phyloP scores from a whole-genome alignment of 2,329 filamentous ascomycete genomes.

The Huntiella moniliformis region DNA sequence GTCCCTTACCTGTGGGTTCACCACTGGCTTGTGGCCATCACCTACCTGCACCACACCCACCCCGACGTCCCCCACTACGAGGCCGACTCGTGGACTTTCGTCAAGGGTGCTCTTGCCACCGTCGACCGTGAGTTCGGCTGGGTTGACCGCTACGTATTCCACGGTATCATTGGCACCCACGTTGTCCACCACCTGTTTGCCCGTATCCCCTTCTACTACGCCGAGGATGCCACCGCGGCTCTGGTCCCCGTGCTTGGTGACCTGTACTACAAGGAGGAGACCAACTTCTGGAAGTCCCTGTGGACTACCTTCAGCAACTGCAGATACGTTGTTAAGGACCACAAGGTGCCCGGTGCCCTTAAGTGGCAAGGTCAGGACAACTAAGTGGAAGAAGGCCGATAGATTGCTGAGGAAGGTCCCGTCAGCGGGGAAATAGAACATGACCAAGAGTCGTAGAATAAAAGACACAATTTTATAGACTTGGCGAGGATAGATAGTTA shows the following conservation, averaged over 20 bases:
- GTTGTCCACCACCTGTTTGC: conserved; percentile 45
- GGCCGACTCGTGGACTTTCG: conserved; percentile 39
- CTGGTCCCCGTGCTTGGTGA: conserved; percentile 37
- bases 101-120: conserved; percentile 42
- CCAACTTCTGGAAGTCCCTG: conserved; percentile 25
- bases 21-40: conserved; percentile 57
- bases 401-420: not conserved
- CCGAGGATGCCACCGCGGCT: conserved; percentile 37
- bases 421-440: not conserved
- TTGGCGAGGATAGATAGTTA: not conserved
- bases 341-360: conserved; percentile 11
- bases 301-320: conserved; percentile 28
- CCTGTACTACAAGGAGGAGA: conserved; percentile 29
- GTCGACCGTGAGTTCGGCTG: conserved; percentile 47
- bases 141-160: conserved; percentile 45
- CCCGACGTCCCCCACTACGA: conserved; percentile 36
- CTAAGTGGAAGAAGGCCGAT: not conserved
- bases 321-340: conserved; percentile 25
- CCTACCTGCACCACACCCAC: conserved; percentile 52
- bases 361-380: conserved; percentile 11
- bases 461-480: not conserved
- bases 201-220: conserved; percentile 27
- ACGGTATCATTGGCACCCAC: conserved; percentile 46
- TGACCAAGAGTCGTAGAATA: not conserved
- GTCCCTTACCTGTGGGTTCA: conserved; percentile 52